Evolutionary conservation across 805 yeast species (phyloP), one percentile per base, ranked within the genome.

Genomic region (Lipomyces yamadae): DNA sequence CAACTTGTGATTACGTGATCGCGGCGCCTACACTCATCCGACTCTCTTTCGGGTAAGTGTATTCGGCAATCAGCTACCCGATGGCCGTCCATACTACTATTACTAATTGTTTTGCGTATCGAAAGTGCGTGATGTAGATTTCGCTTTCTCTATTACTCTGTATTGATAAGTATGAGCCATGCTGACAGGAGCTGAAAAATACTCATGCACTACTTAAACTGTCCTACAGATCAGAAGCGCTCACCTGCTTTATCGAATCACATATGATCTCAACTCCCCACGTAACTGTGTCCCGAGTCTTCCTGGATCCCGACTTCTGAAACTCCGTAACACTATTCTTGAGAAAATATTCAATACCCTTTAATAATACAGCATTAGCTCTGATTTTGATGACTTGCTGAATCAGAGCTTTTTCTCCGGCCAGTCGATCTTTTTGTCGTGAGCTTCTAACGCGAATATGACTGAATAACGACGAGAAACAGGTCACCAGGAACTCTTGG

Each of bases 271-370:
- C 84, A 24, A 82, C 80, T 2, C 89, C 95, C 96, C 96, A 90
- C 39, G 81, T 79, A 0, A 89, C 84, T 72, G 93, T 81, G 56
- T 77, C 81, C 45, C 75, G 79, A 73, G 87, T 90, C 72, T 82
- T 83, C 33, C 54, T 57, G 29, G 61, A 18, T 6, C 53, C 63
- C 7, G 64, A n/a, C 56, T 60, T 66, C 56, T 53, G 39, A 33
- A 11, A 24, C 8, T 33, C 34, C 55, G 7, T 52, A 78, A 63
- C 81, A 3, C 77, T 63, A 32, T 69, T 81, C 55, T 81, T 83
- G 53, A 88, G 76, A 73, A 89, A 88, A 68, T 82, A 86, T 72
- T 85, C 88, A 56, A 91, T 74, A 3, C 96, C 96, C 74, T 87
- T 83, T 63, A 88, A 74, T 57, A 91, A 76, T 0, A 85, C 78